Evolutionary conservation across 2,329 filamentous ascomycete genomes (phyloP).

Genomic region (Exophiala dermatitidis): DNA sequence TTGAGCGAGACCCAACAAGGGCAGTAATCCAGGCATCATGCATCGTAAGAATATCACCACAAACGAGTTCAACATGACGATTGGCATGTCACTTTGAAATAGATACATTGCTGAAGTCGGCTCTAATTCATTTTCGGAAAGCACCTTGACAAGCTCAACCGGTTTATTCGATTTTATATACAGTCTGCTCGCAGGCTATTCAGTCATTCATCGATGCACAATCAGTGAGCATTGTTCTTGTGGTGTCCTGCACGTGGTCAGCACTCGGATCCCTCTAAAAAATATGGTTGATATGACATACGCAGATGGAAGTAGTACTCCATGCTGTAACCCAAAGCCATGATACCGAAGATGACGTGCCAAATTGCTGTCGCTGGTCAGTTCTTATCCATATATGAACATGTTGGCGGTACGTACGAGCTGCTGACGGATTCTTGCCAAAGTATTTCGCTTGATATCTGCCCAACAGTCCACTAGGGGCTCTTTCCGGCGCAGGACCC

Average conservation of each 20-base stretch:
- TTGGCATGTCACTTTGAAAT: too few species aligned
- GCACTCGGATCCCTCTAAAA: background rate
- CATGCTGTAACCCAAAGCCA: slow-evolving; percentile 84
- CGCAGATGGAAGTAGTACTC: slow-evolving; percentile 99
- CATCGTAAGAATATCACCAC: too few species aligned
- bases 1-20: too few species aligned
- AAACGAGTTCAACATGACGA: too few species aligned
- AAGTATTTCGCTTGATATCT: slow-evolving; percentile 86
- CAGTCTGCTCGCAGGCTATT: slow-evolving; percentile 3
- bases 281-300: slow-evolving; percentile 48
- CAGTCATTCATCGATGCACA: slow-evolving; percentile 10
- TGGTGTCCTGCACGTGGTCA: slow-evolving; percentile 67
- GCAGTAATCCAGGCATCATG: too few species aligned
- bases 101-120: background rate
- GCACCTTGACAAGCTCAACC: background rate
- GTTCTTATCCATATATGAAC: slow-evolving; percentile 3
- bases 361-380: slow-evolving; percentile 61
- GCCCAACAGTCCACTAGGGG: slow-evolving; percentile 74
- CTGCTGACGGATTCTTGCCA: slow-evolving; percentile 81
- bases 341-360: slow-evolving; percentile 71
- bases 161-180: slow-evolving; percentile 15
- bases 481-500: slow-evolving; percentile 74
- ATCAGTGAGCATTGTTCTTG: slow-evolving; percentile 99
- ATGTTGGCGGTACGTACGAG: slow-evolving; percentile 59
- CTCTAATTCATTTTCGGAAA: background rate